Conservation (phyloP, 2,329 filamentous ascomycete species). For the Ceratocystis eucalypticola region DNA sequence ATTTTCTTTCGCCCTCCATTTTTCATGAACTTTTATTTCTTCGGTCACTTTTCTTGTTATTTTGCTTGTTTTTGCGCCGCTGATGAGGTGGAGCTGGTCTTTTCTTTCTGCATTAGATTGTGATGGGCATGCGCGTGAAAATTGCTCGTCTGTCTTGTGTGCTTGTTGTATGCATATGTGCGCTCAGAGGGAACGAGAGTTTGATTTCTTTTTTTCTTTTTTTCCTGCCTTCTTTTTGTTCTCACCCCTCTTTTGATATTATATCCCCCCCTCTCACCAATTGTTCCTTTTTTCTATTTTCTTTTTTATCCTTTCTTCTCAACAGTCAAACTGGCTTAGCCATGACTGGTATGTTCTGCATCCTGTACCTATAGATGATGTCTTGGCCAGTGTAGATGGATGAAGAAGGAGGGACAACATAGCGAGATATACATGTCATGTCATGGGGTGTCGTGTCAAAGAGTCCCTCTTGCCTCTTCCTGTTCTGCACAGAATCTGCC, state of each 20-base stretch:
- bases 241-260: neutral
- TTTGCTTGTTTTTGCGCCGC: neutral
- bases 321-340: too few relatives aligned
- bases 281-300: neutral
- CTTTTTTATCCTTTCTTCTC: neutral
- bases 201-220: neutral
- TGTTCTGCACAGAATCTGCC: too few relatives aligned
- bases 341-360: neutral
- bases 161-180: neutral
- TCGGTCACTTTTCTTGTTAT: neutral
- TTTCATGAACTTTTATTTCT: slow-evolving; percentile 1
- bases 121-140: neutral
- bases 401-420: neutral
- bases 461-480: too few relatives aligned
- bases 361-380: neutral
- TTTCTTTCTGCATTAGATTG: slow-evolving; percentile 6
- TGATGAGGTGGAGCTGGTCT: neutral
- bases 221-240: neutral
- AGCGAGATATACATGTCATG: neutral
- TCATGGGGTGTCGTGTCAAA: too few relatives aligned
- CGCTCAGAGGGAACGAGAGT: neutral
- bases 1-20: neutral
- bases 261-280: too few relatives aligned
- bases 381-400: neutral
- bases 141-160: neutral